Percentiles rank a stretch among this genome's conserved stretches.
Conservation (phyloP, 2,329 filamentous ascomycete species). For the Penicillium griseofulvum region DNA sequence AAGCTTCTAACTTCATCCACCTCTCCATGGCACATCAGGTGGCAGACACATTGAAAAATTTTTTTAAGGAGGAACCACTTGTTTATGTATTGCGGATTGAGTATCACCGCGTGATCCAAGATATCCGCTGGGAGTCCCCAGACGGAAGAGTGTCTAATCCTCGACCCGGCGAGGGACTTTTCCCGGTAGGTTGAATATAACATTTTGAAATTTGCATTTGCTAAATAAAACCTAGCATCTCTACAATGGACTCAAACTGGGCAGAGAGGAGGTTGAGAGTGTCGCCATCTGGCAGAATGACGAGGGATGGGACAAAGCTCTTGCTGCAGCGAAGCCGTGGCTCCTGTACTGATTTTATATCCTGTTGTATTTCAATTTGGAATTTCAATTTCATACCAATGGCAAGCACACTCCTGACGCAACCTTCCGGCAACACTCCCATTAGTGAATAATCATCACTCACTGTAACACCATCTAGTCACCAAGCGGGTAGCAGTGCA, state of each 20-base stretch:
- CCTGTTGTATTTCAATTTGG: background rate
- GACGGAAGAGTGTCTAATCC: constrained; percentile 38
- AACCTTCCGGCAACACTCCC: background rate
- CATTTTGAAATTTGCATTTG: background rate
- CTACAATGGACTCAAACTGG: constrained; percentile 40
- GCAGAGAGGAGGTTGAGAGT: constrained; percentile 39
- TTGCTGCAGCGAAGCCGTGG: constrained; percentile 36
- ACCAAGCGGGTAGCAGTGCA: constrained; percentile 37
- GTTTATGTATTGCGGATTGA: constrained; percentile 40
- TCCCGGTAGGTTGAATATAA: constrained; percentile 35
- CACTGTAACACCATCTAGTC: constrained; percentile 21
- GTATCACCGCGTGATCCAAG: constrained; percentile 26
- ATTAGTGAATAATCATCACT: background rate
- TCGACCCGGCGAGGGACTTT: constrained; percentile 39
- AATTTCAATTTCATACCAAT: background rate
- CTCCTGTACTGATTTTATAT: constrained; percentile 29
- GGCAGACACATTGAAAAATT: constrained; percentile 38
- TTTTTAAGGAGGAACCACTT: constrained; percentile 38
- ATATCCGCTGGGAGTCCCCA: constrained; percentile 40
- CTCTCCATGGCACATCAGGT: constrained; percentile 40
- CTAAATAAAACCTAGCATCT: constrained; percentile 30
- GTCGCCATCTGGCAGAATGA: constrained; percentile 39
- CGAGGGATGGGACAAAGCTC: constrained; percentile 37
- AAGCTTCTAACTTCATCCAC: constrained; percentile 39
- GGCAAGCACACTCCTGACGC: background rate